Evolutionary conservation across 305 asterid species (phyloP).

Genomic region (Plantago lanceolata): DNA sequence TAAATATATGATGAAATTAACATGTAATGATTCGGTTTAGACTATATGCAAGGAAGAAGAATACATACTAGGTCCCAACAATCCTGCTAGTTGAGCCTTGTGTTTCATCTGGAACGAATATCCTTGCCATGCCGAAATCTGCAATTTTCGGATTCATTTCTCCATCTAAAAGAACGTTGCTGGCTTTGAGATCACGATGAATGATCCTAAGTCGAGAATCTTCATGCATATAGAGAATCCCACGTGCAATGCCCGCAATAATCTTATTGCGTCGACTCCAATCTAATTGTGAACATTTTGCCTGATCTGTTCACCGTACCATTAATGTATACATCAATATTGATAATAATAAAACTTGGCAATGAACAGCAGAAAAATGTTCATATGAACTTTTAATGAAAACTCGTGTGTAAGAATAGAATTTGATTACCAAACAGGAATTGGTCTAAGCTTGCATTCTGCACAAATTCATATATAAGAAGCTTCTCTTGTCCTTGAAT

Average conservation of each 20-base stretch:
- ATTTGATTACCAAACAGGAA: slow-evolving; percentile 32
- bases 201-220: slow-evolving; percentile 41
- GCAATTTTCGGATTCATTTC: slow-evolving; percentile 44
- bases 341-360: not conserved
- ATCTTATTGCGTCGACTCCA: slow-evolving; percentile 32
- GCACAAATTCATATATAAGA: slow-evolving; percentile 31
- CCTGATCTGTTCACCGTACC: slow-evolving; percentile 19
- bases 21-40: too few relatives aligned
- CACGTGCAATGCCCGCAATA: slow-evolving; percentile 34
- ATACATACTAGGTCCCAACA: slow-evolving; percentile 34
- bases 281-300: slow-evolving; percentile 18
- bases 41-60: not conserved
- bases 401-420: too few relatives aligned
- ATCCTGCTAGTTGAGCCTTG: slow-evolving; percentile 30
- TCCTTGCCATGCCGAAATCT: slow-evolving; percentile 45
- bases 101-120: slow-evolving; percentile 32
- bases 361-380: not conserved
- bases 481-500: slow-evolving; percentile 29
- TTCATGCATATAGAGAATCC: slow-evolving; percentile 41
- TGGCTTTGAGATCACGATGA: slow-evolving; percentile 46
- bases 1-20: too few relatives aligned
- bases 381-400: too few relatives aligned
- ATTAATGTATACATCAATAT: not conserved
- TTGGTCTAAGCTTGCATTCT: slow-evolving; percentile 31
- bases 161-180: slow-evolving; percentile 36